Conservation (phyloP, 2,329 filamentous ascomycete species). For the Pseudogymnoascus sp. region DNA sequence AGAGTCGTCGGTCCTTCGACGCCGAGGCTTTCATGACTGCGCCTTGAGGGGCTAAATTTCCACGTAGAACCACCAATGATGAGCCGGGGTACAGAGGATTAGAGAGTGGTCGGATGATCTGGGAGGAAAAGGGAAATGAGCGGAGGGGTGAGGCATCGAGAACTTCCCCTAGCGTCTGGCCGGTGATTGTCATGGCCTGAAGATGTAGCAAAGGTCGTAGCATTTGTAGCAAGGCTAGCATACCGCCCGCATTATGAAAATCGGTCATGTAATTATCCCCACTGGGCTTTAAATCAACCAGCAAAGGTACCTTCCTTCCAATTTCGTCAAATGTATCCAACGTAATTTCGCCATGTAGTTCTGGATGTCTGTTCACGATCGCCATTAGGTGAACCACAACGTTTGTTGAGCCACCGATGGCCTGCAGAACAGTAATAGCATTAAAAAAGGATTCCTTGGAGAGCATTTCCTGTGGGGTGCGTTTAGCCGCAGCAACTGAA, state of each 20-base stretch:
- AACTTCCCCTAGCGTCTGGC: conserved; percentile 38
- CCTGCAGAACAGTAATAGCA: conserved; percentile 36
- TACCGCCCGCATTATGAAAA: conserved; percentile 44
- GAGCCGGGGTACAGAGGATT: conserved; percentile 37
- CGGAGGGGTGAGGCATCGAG: conserved; percentile 36
- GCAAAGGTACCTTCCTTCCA: conserved; percentile 36
- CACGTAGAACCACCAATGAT: conserved; percentile 37
- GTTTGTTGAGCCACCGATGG: conserved; percentile 37
- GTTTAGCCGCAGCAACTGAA: conserved; percentile 30
- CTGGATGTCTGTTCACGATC: conserved; percentile 41
- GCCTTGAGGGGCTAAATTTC: conserved; percentile 40
- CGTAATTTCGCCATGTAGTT: conserved; percentile 36
- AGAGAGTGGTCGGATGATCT: conserved; percentile 36
- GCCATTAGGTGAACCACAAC: conserved; percentile 36
- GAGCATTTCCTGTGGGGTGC: conserved; percentile 37
- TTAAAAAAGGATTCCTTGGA: conserved; percentile 40
- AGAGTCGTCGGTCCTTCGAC: conserved; percentile 37
- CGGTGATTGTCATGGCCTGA: conserved; percentile 37
- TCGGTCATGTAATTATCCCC: conserved; percentile 48
- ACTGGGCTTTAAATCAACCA: conserved; percentile 45
- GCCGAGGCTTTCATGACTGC: conserved; percentile 43
- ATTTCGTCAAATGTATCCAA: conserved; percentile 40
- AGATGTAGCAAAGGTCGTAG: conserved; percentile 38
- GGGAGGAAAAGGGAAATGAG: conserved; percentile 32
- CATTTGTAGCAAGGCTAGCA: conserved; percentile 39